A percentile compares a stretch with the other conserved stretches of the same genome.
phyloP scores from a whole-genome alignment of 768 basidiomycete species.

The Phanerochaete sordida region DNA sequence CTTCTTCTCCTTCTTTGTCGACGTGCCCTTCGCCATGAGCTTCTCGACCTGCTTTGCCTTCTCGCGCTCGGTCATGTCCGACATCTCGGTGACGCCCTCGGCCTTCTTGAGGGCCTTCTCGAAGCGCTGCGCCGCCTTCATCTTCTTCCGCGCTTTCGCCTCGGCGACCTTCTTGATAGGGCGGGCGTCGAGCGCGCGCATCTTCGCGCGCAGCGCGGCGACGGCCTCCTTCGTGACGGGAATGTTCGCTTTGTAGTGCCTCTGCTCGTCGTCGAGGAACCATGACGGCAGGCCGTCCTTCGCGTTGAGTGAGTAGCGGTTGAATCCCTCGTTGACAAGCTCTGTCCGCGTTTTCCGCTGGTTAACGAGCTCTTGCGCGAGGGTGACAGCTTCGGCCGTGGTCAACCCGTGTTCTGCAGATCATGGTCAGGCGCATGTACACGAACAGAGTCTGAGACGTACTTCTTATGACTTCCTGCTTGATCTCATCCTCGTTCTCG shows the following conservation, averaged over 20 bases:
- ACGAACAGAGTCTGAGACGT: not conserved
- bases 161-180: conserved; percentile 99
- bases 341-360: conserved; percentile 84
- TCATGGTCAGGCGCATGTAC: not conserved
- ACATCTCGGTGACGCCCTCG: conserved; percentile 83
- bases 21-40: conserved; percentile 77
- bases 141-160: conserved; percentile 96
- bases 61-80: conserved; percentile 91
- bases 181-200: conserved; percentile 91
- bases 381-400: conserved; percentile 86
- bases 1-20: conserved; percentile 59
- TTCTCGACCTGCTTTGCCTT: conserved; percentile 94
- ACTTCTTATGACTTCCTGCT: conserved; percentile 68
- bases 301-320: conserved; percentile 84
- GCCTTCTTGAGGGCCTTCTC: conserved; percentile 97
- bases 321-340: conserved; percentile 94
- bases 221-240: conserved; percentile 98
- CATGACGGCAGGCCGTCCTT: conserved; percentile 92
- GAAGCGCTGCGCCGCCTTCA: conserved; percentile 77
- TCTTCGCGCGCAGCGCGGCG: conserved; percentile 77
- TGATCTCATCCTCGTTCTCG: conserved; percentile 69
- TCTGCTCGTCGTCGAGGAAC: conserved; percentile 97
- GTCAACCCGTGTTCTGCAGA: conserved; percentile 70
- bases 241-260: conserved; percentile 89
- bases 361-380: conserved; percentile 91